A percentile compares a stretch with the other conserved stretches of the same genome.
phyloP scores from a whole-genome alignment of 345 rosid species.

The Lenwebbia sp. region DNA sequence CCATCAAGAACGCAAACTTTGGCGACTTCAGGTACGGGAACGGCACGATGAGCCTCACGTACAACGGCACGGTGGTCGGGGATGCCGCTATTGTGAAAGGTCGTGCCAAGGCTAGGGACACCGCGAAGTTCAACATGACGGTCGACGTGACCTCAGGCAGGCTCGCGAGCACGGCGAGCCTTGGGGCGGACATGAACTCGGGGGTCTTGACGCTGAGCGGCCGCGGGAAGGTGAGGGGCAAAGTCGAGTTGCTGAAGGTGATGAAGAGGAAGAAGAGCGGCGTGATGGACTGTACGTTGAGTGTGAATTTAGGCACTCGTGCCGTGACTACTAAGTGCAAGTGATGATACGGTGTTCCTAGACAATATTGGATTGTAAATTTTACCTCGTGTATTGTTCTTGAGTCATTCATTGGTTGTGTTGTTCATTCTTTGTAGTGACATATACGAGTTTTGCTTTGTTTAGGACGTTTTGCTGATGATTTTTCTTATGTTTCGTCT shows the following conservation, averaged over 20 bases:
- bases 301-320: not conserved
- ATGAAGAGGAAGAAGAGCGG: not conserved
- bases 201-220: not conserved
- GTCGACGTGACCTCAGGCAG: not conserved
- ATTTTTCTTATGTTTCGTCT: not conserved
- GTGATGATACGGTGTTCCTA: not conserved
- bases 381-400: not conserved
- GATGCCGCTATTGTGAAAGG: not conserved
- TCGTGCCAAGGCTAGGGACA: not conserved
- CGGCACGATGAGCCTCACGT: not conserved
- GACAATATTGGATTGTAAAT: not conserved
- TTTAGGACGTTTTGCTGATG: not conserved
- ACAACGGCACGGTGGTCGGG: not conserved
- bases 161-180: not conserved
- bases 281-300: not conserved
- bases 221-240: not conserved
- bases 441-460: not conserved
- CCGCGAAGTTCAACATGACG: not conserved
- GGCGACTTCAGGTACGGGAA: not conserved
- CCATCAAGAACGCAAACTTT: not conserved
- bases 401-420: not conserved
- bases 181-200: not conserved
- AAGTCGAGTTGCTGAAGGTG: not conserved
- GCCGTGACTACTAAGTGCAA: not conserved
- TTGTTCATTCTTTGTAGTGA: not conserved